Evolutionary conservation across 176 grass and related monocot genomes (phyloP), one percentile per base, ranked within the genome.

Genomic region (Stipa capillata): DNA sequence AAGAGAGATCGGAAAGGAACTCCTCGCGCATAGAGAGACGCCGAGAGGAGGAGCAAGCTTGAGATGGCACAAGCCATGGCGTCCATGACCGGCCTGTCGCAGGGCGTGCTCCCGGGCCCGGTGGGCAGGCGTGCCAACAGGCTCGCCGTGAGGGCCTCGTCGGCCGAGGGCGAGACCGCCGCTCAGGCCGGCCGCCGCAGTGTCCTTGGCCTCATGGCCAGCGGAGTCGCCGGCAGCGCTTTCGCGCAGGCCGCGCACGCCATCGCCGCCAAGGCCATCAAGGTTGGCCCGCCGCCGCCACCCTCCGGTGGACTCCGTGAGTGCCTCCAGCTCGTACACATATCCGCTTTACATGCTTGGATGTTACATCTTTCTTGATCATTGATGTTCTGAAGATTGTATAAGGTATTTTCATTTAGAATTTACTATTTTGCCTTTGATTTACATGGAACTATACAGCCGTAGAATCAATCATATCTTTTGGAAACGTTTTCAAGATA

Each of bases 31-130:
- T n/a, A n/a, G n/a, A n/a, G n/a, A n/a, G n/a, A n/a, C n/a, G n/a
- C n/a, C n/a, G n/a, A n/a, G n/a, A n/a, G 72, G 47, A 79, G 47
- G 8, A 21, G 8, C n/a, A n/a, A 55, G 54, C 29, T 32, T 83
- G 41, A 76, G 56, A 98, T 91, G 95, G 95, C 90, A 66, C 95
- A 93, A 25, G 88, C 95, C 47, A 94, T 98, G 92, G 92, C 95
- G 83, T 98, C 95, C 45, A 98, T 93, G 87, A 91, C 95, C 55
- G 95, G 95, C 53, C 70, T 97, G 20, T 90, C 91, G 16, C 94
- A 82, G 69, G 91, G 79, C 31, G 86, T 94, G 44, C 54, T 89
- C 31, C 82, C 88, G 24, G 28, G 70, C 4, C 66, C 68, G 43
- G 44, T 32, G 20, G 33, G 65, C 68, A 85, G 78, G 24, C 84